Conservation (phyloP, 352 stramenopile species). For the Phytophthora quininea region DNA sequence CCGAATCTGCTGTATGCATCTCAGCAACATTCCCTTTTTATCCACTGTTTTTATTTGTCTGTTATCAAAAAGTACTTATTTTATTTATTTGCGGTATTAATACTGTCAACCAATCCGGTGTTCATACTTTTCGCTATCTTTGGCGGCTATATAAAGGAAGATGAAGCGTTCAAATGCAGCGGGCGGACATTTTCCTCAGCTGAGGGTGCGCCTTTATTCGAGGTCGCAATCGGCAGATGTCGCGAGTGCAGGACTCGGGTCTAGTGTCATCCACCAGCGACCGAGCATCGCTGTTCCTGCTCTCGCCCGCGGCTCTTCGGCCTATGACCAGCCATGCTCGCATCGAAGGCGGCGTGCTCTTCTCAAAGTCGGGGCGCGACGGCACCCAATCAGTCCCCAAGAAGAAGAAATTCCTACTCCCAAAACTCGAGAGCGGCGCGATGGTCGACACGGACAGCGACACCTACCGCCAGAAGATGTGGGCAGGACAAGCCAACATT, state of each 20-base stretch:
- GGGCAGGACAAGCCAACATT: conserved; percentile 88
- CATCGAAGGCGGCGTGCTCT: conserved; percentile 38
- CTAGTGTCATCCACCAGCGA: conserved; percentile 22
- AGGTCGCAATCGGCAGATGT: conserved; percentile 28
- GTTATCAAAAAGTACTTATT: too few relatives aligned
- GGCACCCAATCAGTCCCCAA: conserved; percentile 10
- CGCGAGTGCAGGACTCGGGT: conserved; percentile 15
- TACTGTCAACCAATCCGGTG: not conserved
- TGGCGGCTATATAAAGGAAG: conserved; percentile 19
- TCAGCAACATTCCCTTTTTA: too few relatives aligned
- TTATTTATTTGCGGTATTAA: not conserved
- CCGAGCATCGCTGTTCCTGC: conserved; percentile 24
- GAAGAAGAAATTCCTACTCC: conserved; percentile 29
- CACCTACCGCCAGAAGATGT: conserved; percentile 81
- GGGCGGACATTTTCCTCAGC: too few relatives aligned
- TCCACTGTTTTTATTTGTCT: too few relatives aligned
- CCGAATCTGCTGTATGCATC: too few relatives aligned
- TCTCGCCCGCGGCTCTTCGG: conserved; percentile 24
- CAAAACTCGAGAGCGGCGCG: conserved; percentile 1
- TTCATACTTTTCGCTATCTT: conserved; percentile 18
- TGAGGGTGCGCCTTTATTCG: conserved; percentile 5
- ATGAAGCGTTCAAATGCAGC: not conserved
- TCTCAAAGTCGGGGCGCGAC: conserved; percentile 21
- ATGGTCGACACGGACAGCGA: conserved; percentile 55
- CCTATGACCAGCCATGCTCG: conserved; percentile 42